phyloP scores from a whole-genome alignment of 495 filamentous ascomycete species.

The Penicillium tannophilum region DNA sequence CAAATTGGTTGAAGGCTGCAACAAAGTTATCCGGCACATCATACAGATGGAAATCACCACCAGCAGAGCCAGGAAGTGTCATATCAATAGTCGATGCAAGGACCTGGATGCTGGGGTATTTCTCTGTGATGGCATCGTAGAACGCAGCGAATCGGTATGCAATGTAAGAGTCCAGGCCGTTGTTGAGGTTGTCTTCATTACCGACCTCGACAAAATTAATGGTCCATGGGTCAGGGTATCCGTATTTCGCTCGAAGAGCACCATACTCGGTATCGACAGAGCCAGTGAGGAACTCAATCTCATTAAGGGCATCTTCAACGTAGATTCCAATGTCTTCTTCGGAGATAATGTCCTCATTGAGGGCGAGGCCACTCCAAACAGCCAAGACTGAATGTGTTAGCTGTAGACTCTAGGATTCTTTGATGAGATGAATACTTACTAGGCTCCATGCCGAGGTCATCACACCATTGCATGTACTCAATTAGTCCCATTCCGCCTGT shows the following conservation, averaged over 20 bases:
- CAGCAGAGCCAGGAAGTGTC: constrained; percentile 36
- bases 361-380: constrained; percentile 61
- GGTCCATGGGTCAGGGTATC: constrained; percentile 49
- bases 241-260: constrained; percentile 46
- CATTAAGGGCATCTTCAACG: constrained; percentile 62
- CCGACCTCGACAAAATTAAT: constrained; percentile 55
- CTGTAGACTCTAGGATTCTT: background rate
- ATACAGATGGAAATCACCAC: constrained; percentile 55
- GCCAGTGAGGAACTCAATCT: constrained; percentile 57
- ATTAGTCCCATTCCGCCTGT: constrained; percentile 58
- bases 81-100: constrained; percentile 48
- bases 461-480: constrained; percentile 68
- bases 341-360: constrained; percentile 50
- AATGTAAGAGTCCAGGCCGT: constrained; percentile 39
- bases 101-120: constrained; percentile 52
- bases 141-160: constrained; percentile 48
- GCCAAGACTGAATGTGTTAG: constrained; percentile 44
- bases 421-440: constrained; percentile 21
- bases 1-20: constrained; percentile 56
- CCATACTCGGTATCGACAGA: constrained; percentile 42
- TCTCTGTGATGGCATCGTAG: constrained; percentile 49
- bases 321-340: constrained; percentile 36
- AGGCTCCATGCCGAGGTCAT: constrained; percentile 62
- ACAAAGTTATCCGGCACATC: constrained; percentile 52
- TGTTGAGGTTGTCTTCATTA: constrained; percentile 56